A percentile compares a stretch with the other conserved stretches of the same genome.
Evolutionary conservation across 208 protist species (phyloP).

Genomic region (Leishmania amazonensis): DNA sequence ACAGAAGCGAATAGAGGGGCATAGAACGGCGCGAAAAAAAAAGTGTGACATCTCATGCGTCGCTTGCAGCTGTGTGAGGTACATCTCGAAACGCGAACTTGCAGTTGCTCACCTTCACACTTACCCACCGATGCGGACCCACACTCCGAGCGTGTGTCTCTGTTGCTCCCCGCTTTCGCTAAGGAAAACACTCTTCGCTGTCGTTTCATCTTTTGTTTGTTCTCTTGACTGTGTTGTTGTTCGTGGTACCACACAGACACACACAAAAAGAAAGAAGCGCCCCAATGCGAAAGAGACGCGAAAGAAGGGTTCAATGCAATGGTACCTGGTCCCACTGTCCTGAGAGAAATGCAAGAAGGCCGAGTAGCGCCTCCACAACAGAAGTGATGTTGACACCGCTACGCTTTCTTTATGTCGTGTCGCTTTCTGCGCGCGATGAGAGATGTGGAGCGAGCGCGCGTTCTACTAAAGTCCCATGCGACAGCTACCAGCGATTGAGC

Average conservation of each 20-base stretch:
- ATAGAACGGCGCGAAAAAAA: not conserved
- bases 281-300: not conserved
- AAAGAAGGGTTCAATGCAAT: not conserved
- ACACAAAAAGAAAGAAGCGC: not conserved
- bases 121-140: not conserved
- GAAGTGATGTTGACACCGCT: not conserved
- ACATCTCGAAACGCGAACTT: not conserved
- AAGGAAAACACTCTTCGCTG: constrained; percentile 3
- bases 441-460: not conserved
- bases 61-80: not conserved
- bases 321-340: not conserved
- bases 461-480: not conserved
- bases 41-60: not conserved
- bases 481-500: not conserved
- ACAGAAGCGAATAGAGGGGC: not conserved
- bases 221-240: constrained; percentile 8
- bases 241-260: not conserved
- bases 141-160: not conserved
- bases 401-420: not conserved
- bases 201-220: constrained; percentile 16
- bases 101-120: not conserved
- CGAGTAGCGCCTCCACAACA: not conserved
- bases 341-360: not conserved
- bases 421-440: not conserved
- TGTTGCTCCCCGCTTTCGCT: not conserved